phyloP scores from a whole-genome alignment of 441 rosid species.

The Arabidopsis hybrid region DNA sequence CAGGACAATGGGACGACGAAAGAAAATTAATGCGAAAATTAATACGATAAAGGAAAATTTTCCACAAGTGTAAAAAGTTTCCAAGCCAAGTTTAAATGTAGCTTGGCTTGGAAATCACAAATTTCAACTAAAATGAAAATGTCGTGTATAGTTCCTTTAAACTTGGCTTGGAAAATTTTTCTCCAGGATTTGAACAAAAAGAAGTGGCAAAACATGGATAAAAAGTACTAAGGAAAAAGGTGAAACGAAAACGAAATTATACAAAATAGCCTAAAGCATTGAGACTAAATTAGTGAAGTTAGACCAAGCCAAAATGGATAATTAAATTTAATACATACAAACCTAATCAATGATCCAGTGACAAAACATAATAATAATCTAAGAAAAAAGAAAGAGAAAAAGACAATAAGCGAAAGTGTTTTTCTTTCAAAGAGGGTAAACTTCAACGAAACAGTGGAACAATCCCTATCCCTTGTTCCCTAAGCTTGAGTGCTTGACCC shows the following conservation, averaged over 20 bases:
- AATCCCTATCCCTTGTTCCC: conserved; percentile 37
- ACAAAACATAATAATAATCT: conserved; percentile 1
- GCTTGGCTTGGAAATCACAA: no score
- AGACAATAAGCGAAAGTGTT: conserved; percentile 10
- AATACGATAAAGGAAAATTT: no score
- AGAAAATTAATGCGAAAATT: not conserved
- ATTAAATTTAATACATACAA: conserved; percentile 3
- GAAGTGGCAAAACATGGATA: not conserved
- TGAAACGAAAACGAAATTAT: not conserved
- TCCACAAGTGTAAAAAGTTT: no score
- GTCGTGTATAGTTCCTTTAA: not conserved
- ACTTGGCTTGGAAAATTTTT: not conserved
- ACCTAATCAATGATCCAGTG: not conserved
- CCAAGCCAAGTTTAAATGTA: no score
- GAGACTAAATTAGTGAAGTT: conserved; percentile 16
- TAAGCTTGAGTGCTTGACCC: conserved; percentile 42
- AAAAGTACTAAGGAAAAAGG: not conserved
- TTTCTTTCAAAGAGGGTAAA: conserved; percentile 8
- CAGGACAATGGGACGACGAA: conserved; percentile 12
- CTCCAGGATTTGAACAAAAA: not conserved
- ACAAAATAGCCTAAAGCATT: not conserved
- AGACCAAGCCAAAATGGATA: conserved; percentile 16
- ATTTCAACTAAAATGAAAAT: no score
- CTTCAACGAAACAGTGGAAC: conserved; percentile 37
- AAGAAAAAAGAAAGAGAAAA: not conserved